phyloP scores from a whole-genome alignment of 257 asterid species.

The Ilex asprella region DNA sequence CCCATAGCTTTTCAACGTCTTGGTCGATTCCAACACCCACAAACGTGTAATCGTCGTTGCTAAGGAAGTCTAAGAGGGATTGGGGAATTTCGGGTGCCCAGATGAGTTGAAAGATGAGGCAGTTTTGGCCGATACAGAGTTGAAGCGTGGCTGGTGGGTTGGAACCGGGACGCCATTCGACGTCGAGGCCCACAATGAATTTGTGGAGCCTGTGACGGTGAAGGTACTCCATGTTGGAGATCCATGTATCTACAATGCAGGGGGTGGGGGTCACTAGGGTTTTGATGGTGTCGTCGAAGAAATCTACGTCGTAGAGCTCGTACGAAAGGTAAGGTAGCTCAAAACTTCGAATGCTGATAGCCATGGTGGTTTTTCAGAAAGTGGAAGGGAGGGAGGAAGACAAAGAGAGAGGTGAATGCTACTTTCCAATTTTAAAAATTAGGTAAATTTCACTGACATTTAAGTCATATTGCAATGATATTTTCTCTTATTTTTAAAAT shows the following conservation, averaged over 20 bases:
- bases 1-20: conserved; percentile 39
- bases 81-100: conserved; percentile 25
- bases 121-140: conserved; percentile 38
- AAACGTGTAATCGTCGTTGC: conserved; percentile 23
- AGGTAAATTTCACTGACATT: too few relatives aligned
- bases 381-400: too few relatives aligned
- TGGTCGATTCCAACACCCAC: conserved; percentile 38
- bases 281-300: conserved; percentile 23
- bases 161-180: conserved; percentile 52
- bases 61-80: conserved; percentile 29
- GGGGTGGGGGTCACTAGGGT: conserved; percentile 39
- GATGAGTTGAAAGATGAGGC: conserved; percentile 44
- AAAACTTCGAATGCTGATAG: too few relatives aligned
- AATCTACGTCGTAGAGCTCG: conserved; percentile 35
- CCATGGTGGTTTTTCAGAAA: too few relatives aligned
- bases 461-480: too few relatives aligned
- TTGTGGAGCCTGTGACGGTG: conserved; percentile 12
- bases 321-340: not conserved
- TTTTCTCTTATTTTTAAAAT: too few relatives aligned
- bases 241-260: conserved; percentile 28
- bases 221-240: conserved; percentile 21
- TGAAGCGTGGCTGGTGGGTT: conserved; percentile 47
- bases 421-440: too few relatives aligned
- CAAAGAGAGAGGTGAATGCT: too few relatives aligned
- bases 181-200: conserved; percentile 40